phyloP scores from a whole-genome alignment of 2,329 filamentous ascomycete genomes.

The Colletotrichum destructivum region DNA sequence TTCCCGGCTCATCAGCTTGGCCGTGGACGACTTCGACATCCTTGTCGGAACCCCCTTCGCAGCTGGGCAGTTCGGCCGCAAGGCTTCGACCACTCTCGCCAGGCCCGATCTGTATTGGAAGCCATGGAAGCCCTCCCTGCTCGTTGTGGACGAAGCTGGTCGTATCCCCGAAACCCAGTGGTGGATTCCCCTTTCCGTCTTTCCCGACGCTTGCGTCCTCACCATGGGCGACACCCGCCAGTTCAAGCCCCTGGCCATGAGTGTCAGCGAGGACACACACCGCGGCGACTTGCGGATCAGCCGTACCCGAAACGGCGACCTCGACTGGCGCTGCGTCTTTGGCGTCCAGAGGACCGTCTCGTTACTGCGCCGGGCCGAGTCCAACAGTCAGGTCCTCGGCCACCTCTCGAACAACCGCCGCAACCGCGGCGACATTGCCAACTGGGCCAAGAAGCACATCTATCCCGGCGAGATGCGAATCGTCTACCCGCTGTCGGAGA shows the following conservation, averaged over 20 bases:
- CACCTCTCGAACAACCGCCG: conserved; percentile 28
- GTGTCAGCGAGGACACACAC: background rate
- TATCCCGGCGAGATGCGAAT: conserved; percentile 27
- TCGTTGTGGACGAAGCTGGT: conserved; percentile 28
- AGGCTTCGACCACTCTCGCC: background rate
- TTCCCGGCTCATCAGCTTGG: background rate
- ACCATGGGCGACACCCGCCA: conserved; percentile 26
- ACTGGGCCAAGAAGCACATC: conserved; percentile 15
- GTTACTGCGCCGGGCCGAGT: conserved; percentile 19
- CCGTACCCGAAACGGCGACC: background rate
- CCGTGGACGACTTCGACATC: conserved; percentile 9
- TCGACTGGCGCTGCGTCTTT: conserved; percentile 14
- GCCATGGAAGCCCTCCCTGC: conserved; percentile 10
- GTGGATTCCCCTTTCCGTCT: conserved; percentile 20
- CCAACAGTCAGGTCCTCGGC: background rate
- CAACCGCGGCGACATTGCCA: conserved; percentile 21
- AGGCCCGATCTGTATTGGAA: background rate
- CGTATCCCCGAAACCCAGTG: conserved; percentile 25
- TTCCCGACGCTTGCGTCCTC: conserved; percentile 11
- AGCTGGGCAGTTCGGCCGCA: conserved; percentile 16
- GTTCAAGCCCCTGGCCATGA: conserved; percentile 21
- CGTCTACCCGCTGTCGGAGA: background rate
- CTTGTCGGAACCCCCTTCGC: conserved; percentile 29
- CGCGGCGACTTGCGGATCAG: background rate
- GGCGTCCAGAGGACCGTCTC: conserved; percentile 21